A percentile compares a stretch with the other conserved stretches of the same genome.
phyloP scores from a whole-genome alignment of 1,284 basidiomycete species.

The Ceratobasidium sp. region DNA sequence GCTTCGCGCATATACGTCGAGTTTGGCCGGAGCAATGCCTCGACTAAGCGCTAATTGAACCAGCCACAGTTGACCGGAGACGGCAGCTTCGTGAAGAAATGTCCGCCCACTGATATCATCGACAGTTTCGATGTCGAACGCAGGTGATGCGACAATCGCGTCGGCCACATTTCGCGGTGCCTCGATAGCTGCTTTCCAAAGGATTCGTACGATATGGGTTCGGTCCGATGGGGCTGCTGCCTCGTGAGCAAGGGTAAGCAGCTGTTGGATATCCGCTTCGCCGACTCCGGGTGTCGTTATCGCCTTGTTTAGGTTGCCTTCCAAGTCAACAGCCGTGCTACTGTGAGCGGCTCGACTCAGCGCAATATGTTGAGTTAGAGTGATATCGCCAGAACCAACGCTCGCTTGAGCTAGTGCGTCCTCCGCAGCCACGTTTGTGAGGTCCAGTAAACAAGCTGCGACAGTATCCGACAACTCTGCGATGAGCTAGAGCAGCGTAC shows the following conservation, averaged over 20 bases:
- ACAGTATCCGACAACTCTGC: conserved; percentile 95
- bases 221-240: conserved; percentile 60
- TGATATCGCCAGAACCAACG: conserved; percentile 54
- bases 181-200: conserved; percentile 90
- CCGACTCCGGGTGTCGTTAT: conserved; percentile 62
- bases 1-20: conserved; percentile 90
- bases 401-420: conserved; percentile 17
- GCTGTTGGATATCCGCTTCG: conserved; percentile 66
- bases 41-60: conserved; percentile 82
- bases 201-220: conserved; percentile 77
- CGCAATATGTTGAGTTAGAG: conserved; percentile 74
- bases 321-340: conserved; percentile 85
- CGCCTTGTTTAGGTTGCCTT: conserved; percentile 81
- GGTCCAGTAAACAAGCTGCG: conserved; percentile 88
- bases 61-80: conserved; percentile 81
- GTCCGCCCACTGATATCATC: conserved; percentile 98
- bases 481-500: conserved; percentile 67
- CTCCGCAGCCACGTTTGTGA: conserved; percentile 72
- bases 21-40: conserved; percentile 68
- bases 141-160: conserved; percentile 73
- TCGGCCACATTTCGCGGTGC: conserved; percentile 75
- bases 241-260: conserved; percentile 74
- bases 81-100: conserved; percentile 92
- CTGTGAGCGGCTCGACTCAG: conserved; percentile 65
- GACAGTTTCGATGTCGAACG: conserved; percentile 89